Conservation (phyloP, 495 filamentous ascomycete genomes). For the Cercophora sp. region DNA sequence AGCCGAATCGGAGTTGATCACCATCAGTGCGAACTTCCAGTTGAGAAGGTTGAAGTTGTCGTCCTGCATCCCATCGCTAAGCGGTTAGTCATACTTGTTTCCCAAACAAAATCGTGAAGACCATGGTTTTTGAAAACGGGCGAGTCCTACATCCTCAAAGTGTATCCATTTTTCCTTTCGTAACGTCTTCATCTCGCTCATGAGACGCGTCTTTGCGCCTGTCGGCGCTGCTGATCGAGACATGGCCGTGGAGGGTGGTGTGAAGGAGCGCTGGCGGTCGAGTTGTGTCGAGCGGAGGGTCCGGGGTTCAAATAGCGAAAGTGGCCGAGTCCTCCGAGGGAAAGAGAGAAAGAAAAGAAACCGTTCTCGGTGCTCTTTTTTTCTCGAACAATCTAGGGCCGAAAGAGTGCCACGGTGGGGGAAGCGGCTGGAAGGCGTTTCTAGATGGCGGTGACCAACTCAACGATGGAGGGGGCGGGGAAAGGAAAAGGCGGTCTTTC, state of each 20-base stretch:
- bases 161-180: slow-evolving; percentile 90
- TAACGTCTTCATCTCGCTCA: slow-evolving; percentile 82
- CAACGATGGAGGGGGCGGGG: too few relatives aligned
- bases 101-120: background rate
- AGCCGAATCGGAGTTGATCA: slow-evolving; percentile 83
- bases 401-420: too few relatives aligned
- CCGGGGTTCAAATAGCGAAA: too few relatives aligned
- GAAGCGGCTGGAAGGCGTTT: too few relatives aligned
- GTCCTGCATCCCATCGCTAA: slow-evolving; percentile 42
- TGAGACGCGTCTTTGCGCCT: slow-evolving; percentile 73
- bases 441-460: too few relatives aligned
- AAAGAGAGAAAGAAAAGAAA: too few relatives aligned
- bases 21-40: slow-evolving; percentile 85
- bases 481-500: too few relatives aligned
- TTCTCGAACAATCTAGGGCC: too few relatives aligned
- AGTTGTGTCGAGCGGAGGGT: too few relatives aligned
- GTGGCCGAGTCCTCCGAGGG: too few relatives aligned
- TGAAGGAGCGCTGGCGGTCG: too few relatives aligned
- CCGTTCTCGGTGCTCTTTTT: too few relatives aligned
- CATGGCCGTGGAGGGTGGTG: slow-evolving; percentile 15
- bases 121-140: background rate
- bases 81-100: slow-evolving; percentile 6
- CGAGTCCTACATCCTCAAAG: slow-evolving; percentile 50
- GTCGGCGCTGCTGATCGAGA: slow-evolving; percentile 21
- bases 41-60: slow-evolving; percentile 72